Evolutionary conservation across 2,329 filamentous ascomycete genomes (phyloP), one percentile per base, ranked within the genome.

Genomic region (Penicillium freii): DNA sequence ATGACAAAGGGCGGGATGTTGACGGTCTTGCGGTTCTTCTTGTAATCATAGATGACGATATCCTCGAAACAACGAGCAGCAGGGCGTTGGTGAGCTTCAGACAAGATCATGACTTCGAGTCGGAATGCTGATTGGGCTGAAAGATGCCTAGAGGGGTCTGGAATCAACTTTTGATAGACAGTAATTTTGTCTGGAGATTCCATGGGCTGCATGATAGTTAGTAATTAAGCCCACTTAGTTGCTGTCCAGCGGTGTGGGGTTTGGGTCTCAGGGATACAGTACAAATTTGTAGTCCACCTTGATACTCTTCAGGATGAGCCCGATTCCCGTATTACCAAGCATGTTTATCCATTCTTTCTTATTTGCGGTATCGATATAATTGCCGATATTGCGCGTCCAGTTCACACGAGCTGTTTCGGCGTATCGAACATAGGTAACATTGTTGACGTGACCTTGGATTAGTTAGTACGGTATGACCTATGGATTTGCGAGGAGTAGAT

Each of bases 201-300:
- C 84, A 96, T 88, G 17, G 92, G 91, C 89, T 91, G 63, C 46
- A 3, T 36, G 5, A n/a, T 15, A 17, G 29, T 57, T 19, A 56
- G 34, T 47, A 33, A 49, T 13, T 19, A 10, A 5, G 4, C 49
- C 25, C 8, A 27, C 21, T 40, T 3, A 17, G 11, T 25, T 29
- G 21, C 27, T 25, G 9, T 38, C 9, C 31, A n/a, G 19, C 2
- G 15, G 5, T n/a, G 5, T 21, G 27, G 15, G 49, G 3, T 9
- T 31, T 13, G 11, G 39, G 17, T 27, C 17, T 44, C 8, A 5
- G 25, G 19, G 27, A 19, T 47, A 39, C 15, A 4, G 33, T 40
- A 94, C 91, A 77, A 95, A 92, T 77, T 96, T 96, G 75, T 89
- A 96, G 64, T 95, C 88, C 0, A 89, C 87, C 66, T 83, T 88